Percentiles rank a stretch among this genome's conserved stretches.
These are phyloP conservation scores for Metschnikowia shivogae DNA, from an alignment of 805 yeast genomes.

Conservation along the genomic window DNA sequence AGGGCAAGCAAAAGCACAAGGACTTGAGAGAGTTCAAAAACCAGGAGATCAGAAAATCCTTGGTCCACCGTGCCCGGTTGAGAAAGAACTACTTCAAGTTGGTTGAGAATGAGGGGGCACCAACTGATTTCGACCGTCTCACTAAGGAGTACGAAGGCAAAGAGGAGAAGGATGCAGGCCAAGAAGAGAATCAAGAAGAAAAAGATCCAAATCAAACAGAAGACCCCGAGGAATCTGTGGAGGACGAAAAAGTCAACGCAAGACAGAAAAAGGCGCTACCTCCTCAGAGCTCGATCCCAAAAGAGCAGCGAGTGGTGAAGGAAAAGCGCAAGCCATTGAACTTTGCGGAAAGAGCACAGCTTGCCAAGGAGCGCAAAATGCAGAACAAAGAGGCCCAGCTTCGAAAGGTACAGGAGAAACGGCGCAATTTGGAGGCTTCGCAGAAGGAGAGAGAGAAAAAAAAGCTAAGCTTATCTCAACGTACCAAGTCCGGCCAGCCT, in stretches of 20 bases:
- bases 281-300: slow-evolving; percentile 7
- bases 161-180: slow-evolving; percentile 7
- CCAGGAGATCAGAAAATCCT: slow-evolving; percentile 71
- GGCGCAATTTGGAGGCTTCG: slow-evolving; percentile 30
- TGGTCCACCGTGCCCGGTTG: slow-evolving; percentile 75
- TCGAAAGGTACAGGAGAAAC: slow-evolving; percentile 36
- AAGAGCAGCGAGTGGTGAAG: slow-evolving; percentile 13
- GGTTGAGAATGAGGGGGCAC: slow-evolving; percentile 65
- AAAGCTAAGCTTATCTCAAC: slow-evolving; percentile 41
- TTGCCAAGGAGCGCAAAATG: slow-evolving; percentile 46
- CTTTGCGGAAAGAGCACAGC: slow-evolving; percentile 43
- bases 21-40: slow-evolving; percentile 38
- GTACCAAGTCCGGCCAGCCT: slow-evolving; percentile 80
- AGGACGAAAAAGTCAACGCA: slow-evolving; percentile 7
- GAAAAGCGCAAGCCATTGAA: slow-evolving; percentile 32
- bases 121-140: slow-evolving; percentile 22
- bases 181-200: background rate
- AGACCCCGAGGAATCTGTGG: slow-evolving; percentile 15
- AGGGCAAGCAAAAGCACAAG: slow-evolving; percentile 26
- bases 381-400: slow-evolving; percentile 38
- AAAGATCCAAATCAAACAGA: slow-evolving; percentile 3
- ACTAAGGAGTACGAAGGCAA: slow-evolving; percentile 8
- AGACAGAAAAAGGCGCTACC: slow-evolving; percentile 22
- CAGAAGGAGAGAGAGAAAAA: slow-evolving; percentile 39
- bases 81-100: slow-evolving; percentile 78